Evolutionary conservation across 768 basidiomycete genomes (phyloP).

Genomic region (Russula vinacea): DNA sequence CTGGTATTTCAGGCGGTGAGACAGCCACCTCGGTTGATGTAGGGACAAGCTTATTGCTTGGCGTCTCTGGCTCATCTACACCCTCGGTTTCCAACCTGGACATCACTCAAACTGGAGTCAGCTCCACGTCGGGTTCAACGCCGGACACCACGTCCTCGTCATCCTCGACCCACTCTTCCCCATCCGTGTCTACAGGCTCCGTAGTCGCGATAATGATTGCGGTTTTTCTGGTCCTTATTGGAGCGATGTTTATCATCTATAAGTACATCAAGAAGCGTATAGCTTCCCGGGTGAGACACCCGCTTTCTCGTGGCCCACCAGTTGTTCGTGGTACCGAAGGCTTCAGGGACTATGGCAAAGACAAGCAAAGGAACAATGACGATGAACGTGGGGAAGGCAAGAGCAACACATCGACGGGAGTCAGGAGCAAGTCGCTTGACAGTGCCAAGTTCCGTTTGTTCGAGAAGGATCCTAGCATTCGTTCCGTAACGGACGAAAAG

Average conservation of each 20-base stretch:
- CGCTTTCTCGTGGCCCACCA: conserved; percentile 16
- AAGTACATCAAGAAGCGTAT: conserved; percentile 16
- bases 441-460: conserved; percentile 22
- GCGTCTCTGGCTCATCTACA: not conserved
- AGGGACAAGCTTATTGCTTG: conserved; percentile 16
- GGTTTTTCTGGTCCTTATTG: conserved; percentile 16
- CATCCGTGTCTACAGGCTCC: conserved; percentile 25
- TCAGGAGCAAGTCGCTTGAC: conserved; percentile 3
- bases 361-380: conserved; percentile 14
- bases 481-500: conserved; percentile 26
- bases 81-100: conserved; percentile 6
- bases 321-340: not conserved
- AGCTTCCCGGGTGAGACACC: not conserved
- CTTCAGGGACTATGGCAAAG: not conserved
- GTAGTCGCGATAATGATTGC: conserved; percentile 22
- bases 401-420: not conserved
- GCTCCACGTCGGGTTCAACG: not conserved
- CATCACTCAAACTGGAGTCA: not conserved
- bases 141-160: conserved; percentile 5
- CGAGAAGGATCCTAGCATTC: conserved; percentile 27
- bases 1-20: conserved; percentile 11
- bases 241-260: conserved; percentile 19
- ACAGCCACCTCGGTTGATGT: not conserved
- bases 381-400: conserved; percentile 16
- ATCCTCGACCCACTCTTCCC: not conserved